Percentiles rank a stretch among this genome's conserved stretches.
These are phyloP conservation scores for Debaryomycetaceae sp. DNA, from an alignment of 1,139 yeast species.

Conservation along the genomic window DNA sequence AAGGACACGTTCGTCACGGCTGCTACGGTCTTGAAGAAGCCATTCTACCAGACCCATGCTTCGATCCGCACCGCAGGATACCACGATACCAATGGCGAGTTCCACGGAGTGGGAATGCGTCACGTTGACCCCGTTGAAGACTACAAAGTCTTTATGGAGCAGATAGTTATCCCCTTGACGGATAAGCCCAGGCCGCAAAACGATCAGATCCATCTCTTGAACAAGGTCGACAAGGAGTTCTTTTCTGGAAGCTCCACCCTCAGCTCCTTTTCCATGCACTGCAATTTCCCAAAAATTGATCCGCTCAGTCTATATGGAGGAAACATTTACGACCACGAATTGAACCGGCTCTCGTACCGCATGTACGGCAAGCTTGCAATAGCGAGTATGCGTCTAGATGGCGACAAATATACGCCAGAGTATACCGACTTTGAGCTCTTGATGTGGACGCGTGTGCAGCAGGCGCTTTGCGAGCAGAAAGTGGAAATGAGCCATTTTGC, in stretches of 20 bases:
- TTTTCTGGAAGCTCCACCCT: conserved; percentile 9
- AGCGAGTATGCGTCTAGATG: not conserved
- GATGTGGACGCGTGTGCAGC: conserved; percentile 23
- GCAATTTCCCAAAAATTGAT: conserved; percentile 30
- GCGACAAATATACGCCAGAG: conserved; percentile 3
- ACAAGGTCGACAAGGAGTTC: conserved; percentile 8
- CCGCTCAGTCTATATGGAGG: conserved; percentile 16
- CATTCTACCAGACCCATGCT: conserved; percentile 41
- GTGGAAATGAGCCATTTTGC: conserved; percentile 18
- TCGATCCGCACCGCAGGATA: conserved; percentile 24
- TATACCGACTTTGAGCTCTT: conserved; percentile 22
- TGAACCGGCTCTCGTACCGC: conserved; percentile 17
- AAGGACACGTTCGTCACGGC: conserved; percentile 57
- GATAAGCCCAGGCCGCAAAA: conserved; percentile 3
- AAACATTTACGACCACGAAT: conserved; percentile 18
- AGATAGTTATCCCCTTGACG: conserved; percentile 4
- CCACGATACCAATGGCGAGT: conserved; percentile 12
- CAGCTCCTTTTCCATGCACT: conserved; percentile 24
- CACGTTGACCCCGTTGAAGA: conserved; percentile 27
- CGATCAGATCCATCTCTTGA: conserved; percentile 15
- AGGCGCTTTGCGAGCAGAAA: conserved; percentile 17
- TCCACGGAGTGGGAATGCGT: conserved; percentile 32
- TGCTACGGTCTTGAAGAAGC: conserved; percentile 34
- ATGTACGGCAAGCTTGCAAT: conserved; percentile 17
- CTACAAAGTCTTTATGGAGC: conserved; percentile 9